phyloP scores from a whole-genome alignment of 805 yeast species.

The Cyberlindnera euphorbiae region DNA sequence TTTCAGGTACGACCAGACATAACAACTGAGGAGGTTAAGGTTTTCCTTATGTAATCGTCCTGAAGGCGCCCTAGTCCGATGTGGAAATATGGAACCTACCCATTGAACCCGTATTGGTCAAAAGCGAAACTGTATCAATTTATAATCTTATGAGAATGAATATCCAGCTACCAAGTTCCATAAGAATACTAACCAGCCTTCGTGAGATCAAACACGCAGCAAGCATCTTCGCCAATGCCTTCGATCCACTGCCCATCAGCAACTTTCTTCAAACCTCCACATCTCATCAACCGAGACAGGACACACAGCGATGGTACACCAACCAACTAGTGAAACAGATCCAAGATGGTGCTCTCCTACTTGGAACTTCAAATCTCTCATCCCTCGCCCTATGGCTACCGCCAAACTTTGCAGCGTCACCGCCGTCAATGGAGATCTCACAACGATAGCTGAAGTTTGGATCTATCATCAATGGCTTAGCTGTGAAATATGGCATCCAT shows the following conservation, averaged over 20 bases:
- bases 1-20: no score
- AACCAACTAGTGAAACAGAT: no score
- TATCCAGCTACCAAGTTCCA: no score
- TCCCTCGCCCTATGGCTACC: constrained; percentile 1
- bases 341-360: not conserved
- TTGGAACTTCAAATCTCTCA: not conserved
- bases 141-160: no score
- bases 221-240: not conserved
- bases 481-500: not conserved
- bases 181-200: no score
- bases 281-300: not conserved
- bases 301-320: no score
- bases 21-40: no score
- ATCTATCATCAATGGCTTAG: not conserved
- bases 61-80: no score
- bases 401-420: not conserved
- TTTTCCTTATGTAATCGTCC: no score
- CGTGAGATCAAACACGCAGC: not conserved
- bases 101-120: no score
- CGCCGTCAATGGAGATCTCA: not conserved
- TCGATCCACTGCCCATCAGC: not conserved
- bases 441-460: not conserved
- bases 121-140: no score
- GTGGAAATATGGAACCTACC: no score
- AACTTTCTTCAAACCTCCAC: not conserved